Conservation (phyloP, 192 early-diverging fungal genomes). For the Podila verticillata region DNA sequence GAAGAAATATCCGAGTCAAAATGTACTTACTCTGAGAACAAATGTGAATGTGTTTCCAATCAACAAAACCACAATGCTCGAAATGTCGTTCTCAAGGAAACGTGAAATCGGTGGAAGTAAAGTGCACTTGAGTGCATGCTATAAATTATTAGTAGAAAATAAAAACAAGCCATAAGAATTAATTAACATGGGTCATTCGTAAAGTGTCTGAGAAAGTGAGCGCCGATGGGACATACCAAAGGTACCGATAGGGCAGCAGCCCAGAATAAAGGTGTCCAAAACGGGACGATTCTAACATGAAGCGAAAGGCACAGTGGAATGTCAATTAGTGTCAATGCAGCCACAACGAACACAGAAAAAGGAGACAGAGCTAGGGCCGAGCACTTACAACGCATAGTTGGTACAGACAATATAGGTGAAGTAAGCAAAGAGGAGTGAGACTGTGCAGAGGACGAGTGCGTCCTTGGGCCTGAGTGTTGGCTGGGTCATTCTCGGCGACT, state of each 20-base stretch:
- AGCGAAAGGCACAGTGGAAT: neutral
- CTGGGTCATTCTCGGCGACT: conserved; percentile 9
- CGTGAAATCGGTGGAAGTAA: conserved; percentile 14
- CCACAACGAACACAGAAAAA: neutral
- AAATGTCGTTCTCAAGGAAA: conserved; percentile 34
- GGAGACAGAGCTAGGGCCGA: neutral
- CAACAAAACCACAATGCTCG: conserved; percentile 19
- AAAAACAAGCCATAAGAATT: neutral
- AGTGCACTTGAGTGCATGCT: conserved; percentile 35
- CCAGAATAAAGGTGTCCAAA: conserved; percentile 50
- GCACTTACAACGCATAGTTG: conserved; percentile 36
- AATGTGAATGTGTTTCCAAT: conserved; percentile 16
- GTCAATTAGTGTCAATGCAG: neutral
- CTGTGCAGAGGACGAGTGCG: conserved; percentile 40
- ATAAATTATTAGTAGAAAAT: neutral
- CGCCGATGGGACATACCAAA: conserved; percentile 6
- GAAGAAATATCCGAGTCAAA: too few relatives aligned
- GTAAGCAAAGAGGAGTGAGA: conserved; percentile 33
- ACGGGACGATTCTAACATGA: conserved; percentile 21
- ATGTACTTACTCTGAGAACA: neutral
- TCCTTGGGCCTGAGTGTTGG: conserved; percentile 30
- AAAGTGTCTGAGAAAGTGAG: too few relatives aligned
- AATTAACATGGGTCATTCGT: neutral
- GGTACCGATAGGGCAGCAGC: conserved; percentile 42
- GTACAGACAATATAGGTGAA: conserved; percentile 30